Base-by-base conservation (phyloP, 306 rosid species). In the Clitoria ternatea region DNA sequence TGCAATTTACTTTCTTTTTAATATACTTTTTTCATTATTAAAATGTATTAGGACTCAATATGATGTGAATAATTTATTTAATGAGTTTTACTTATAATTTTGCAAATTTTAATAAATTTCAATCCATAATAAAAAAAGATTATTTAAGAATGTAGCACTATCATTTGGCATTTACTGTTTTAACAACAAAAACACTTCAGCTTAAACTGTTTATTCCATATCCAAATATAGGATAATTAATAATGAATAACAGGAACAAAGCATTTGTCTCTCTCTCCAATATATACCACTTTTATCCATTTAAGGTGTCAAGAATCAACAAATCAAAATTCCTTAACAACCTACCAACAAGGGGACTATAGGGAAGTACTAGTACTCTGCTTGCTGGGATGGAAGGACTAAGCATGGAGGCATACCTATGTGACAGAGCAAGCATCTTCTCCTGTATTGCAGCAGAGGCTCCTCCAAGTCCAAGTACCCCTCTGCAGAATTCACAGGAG, bases 391-490 rank as follows among this genome's bases (percentile, higher is more conserved):
- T 90, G 91, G 88, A 84, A 76, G 68, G 55, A 55, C 67, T 36
- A 29, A 80, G 54, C 61, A 73, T 39, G 14, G 75, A 80, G 40
- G 39, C 79, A 40, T 9, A 50, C 67, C 56, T 54, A 3, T 61
- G 50, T 48, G 53, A 33, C n/a, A 70, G 69, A n/a, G 12, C 35
- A 6, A 40, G 20, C 79, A 32, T 65, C 33, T 14, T 35, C 73
- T 66, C 66, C 32, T 61, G n/a, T n/a, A n/a, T 66, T 43, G 18
- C 20, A 2, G 66, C 52, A 73, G 85, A 82, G 50, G 69, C 72
- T 68, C 87, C 82, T 45, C 83, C 76, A 61, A 68, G 84, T 76
- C 89, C 89, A 73, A 76, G 75, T 20, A 85, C 88, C 24, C 90
- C 92, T 43, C 54, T 76, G 53, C 90, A 80, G 64, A 74, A 76